Conservation (phyloP, 495 filamentous ascomycete genomes). For the Aspergillus asperescens region DNA sequence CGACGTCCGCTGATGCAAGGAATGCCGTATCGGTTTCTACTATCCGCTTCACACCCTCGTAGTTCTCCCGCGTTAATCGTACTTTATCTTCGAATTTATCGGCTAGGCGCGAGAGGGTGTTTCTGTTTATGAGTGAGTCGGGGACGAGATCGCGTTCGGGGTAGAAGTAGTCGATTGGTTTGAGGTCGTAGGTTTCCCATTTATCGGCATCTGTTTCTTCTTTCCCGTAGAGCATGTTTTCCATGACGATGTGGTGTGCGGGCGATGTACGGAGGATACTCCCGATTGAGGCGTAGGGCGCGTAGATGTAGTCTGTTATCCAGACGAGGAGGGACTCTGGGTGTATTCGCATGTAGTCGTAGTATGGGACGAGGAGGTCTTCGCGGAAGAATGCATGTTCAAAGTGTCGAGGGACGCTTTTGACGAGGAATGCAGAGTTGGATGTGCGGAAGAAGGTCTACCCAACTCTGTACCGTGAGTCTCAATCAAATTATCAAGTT, state of each 20-base stretch:
- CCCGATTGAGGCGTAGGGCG: constrained; percentile 49
- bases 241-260: constrained; percentile 67
- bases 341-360: constrained; percentile 52
- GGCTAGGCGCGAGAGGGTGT: constrained; percentile 52
- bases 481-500: neutral
- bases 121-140: constrained; percentile 51
- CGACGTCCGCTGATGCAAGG: constrained; percentile 52
- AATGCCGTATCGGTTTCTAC: constrained; percentile 56
- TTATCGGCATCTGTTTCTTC: constrained; percentile 34
- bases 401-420: constrained; percentile 60
- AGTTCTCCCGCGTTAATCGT: constrained; percentile 43
- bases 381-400: constrained; percentile 64
- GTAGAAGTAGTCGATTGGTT: constrained; percentile 66
- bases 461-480: neutral
- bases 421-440: constrained; percentile 58
- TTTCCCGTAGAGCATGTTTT: constrained; percentile 59
- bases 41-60: constrained; percentile 43
- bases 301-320: constrained; percentile 61
- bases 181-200: constrained; percentile 69
- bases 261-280: constrained; percentile 50
- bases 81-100: constrained; percentile 64
- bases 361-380: constrained; percentile 57
- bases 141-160: constrained; percentile 63
- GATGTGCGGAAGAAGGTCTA: constrained; percentile 63
- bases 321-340: constrained; percentile 56